Conservation (phyloP, 2,329 filamentous ascomycete species). For the Ceratocystis smalleyi region DNA sequence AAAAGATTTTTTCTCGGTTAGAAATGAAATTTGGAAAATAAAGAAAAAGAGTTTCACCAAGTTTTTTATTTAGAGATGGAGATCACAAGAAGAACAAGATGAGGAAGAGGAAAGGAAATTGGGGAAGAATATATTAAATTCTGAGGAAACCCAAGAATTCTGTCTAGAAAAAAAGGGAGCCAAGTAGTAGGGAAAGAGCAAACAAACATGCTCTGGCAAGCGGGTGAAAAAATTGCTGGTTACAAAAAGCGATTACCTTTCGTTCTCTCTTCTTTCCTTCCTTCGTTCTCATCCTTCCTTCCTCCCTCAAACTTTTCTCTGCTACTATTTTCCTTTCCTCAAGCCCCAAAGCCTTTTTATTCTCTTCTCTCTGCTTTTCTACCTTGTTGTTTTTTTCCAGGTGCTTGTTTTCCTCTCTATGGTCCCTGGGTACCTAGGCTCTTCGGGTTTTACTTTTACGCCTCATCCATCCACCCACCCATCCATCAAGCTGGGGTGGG, state of each 20-base stretch:
- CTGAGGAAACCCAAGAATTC: no score
- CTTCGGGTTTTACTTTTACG: no score
- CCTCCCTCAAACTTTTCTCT: background rate
- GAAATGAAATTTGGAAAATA: constrained; percentile 5
- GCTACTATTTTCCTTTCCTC: no score
- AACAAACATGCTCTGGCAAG: background rate
- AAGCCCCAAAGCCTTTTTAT: no score
- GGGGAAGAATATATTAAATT: background rate
- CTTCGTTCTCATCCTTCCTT: background rate
- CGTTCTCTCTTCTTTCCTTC: background rate
- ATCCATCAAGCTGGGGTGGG: background rate
- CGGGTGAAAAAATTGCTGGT: background rate
- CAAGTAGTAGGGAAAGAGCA: background rate
- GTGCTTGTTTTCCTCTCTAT: background rate
- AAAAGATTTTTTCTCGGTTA: background rate
- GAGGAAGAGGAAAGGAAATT: background rate
- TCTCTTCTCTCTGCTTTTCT: no score
- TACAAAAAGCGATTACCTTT: background rate
- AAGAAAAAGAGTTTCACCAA: constrained; percentile 4
- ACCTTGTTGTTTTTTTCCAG: no score
- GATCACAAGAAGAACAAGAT: background rate
- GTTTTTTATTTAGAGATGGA: background rate
- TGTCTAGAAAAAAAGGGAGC: background rate
- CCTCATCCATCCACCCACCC: no score
- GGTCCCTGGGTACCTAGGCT: background rate